Evolutionary conservation across 169 alveolate species (phyloP).

Genomic region (Plasmodium fragile): DNA sequence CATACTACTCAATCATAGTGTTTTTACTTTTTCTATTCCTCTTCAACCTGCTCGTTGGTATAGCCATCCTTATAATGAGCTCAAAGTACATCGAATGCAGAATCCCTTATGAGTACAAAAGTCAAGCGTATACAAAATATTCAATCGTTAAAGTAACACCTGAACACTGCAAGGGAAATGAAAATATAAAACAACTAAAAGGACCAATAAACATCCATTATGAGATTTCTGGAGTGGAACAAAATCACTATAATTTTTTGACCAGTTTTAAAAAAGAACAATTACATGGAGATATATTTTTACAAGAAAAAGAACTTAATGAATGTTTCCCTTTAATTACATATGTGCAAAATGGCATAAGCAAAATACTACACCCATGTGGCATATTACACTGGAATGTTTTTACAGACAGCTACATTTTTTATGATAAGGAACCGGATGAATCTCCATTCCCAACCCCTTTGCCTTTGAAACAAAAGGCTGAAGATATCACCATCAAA

Average conservation of each 20-base stretch:
- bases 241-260: slow-evolving; percentile 44
- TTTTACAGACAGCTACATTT: slow-evolving; percentile 78
- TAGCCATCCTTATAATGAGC: slow-evolving; percentile 19
- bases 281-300: slow-evolving; percentile 25
- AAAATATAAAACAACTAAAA: slow-evolving; percentile 24
- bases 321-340: slow-evolving; percentile 70
- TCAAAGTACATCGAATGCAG: slow-evolving; percentile 60
- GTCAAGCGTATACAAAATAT: slow-evolving; percentile 58
- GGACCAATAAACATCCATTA: slow-evolving; percentile 64
- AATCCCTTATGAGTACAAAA: slow-evolving; percentile 66
- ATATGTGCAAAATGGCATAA: slow-evolving; percentile 46
- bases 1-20: slow-evolving; percentile 23
- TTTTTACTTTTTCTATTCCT: slow-evolving; percentile 44
- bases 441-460: slow-evolving; percentile 50
- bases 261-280: slow-evolving; percentile 55
- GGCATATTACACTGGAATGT: slow-evolving; percentile 81
- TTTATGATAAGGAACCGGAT: slow-evolving; percentile 70
- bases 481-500: slow-evolving; percentile 66
- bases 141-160: slow-evolving; percentile 63
- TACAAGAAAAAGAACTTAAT: slow-evolving; percentile 24
- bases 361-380: slow-evolving; percentile 82
- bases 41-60: slow-evolving; percentile 31
- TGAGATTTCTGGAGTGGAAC: slow-evolving; percentile 54
- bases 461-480: slow-evolving; percentile 36
- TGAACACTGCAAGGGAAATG: slow-evolving; percentile 51